Conservation (phyloP, 1,139 yeast genomes). For the Suhomyces kunorum region DNA sequence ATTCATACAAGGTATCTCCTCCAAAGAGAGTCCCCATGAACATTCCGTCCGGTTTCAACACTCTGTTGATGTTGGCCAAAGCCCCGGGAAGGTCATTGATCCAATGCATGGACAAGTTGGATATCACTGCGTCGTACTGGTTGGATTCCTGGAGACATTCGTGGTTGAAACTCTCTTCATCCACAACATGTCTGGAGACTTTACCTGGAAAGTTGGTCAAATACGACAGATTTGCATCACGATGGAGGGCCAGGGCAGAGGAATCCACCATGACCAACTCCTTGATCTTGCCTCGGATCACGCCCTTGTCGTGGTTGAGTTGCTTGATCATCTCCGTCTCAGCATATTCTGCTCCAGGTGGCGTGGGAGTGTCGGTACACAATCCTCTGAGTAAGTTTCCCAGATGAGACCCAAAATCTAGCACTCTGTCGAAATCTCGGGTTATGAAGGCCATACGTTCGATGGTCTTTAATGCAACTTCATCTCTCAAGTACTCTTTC, state of each 20-base stretch:
- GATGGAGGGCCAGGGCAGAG: slow-evolving; percentile 50
- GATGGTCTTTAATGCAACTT: slow-evolving; percentile 69
- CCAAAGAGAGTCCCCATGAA: slow-evolving; percentile 84
- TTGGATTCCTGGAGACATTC: slow-evolving; percentile 39
- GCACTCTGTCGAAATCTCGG: slow-evolving; percentile 56
- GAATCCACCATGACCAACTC: slow-evolving; percentile 71
- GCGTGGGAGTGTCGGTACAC: slow-evolving; percentile 32
- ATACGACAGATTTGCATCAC: slow-evolving; percentile 42
- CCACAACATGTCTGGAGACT: slow-evolving; percentile 54
- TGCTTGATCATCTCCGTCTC: slow-evolving; percentile 35
- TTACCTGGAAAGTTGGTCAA: slow-evolving; percentile 46
- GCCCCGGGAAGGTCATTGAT: slow-evolving; percentile 76
- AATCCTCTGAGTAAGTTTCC: slow-evolving; percentile 55
- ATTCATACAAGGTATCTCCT: slow-evolving; percentile 80
- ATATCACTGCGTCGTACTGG: slow-evolving; percentile 69
- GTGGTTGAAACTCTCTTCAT: slow-evolving; percentile 63
- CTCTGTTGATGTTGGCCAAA: slow-evolving; percentile 55
- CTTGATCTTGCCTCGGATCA: slow-evolving; percentile 54
- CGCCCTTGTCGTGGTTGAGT: slow-evolving; percentile 52
- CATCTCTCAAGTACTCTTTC: slow-evolving; percentile 77
- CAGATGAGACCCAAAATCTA: slow-evolving; percentile 75
- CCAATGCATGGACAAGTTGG: slow-evolving; percentile 82
- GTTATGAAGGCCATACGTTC: slow-evolving; percentile 77
- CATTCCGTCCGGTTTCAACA: slow-evolving; percentile 78
- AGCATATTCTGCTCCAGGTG: slow-evolving; percentile 32